Evolutionary conservation across 768 basidiomycete species (phyloP).

Genomic region (Kwoniella sp.): DNA sequence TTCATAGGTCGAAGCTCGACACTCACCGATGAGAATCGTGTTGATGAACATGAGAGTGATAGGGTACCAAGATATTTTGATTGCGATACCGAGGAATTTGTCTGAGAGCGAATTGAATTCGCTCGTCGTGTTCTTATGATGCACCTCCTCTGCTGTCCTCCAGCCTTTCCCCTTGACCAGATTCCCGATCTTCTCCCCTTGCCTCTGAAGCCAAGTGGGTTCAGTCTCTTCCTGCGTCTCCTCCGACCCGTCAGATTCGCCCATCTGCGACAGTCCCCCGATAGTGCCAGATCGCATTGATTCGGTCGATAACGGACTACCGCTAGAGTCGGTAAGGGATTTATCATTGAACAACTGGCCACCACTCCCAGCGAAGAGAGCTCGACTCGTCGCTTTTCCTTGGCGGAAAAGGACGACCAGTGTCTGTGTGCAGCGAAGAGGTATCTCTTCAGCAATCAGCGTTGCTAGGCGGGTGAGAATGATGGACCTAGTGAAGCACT

Average conservation of each 20-base stretch:
- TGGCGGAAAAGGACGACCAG: constrained; percentile 19
- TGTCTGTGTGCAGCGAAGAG: not conserved
- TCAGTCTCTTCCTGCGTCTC: not conserved
- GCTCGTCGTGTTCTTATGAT: constrained; percentile 3
- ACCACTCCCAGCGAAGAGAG: constrained; percentile 8
- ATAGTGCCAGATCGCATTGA: not conserved
- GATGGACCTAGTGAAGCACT: not conserved
- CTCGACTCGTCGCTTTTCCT: constrained; percentile 22
- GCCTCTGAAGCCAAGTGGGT: not conserved
- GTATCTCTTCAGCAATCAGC: not conserved
- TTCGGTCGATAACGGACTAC: constrained; percentile 4
- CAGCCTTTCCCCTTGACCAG: constrained; percentile 7
- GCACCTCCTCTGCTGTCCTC: not conserved
- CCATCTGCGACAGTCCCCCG: not conserved
- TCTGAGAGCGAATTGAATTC: constrained; percentile 25
- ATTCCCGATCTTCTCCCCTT: constrained; percentile 6
- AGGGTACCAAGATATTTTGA: constrained; percentile 39
- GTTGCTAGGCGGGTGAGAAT: no score
- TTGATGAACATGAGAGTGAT: constrained; percentile 34
- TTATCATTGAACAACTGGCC: not conserved
- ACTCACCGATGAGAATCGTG: constrained; percentile 34
- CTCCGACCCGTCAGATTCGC: not conserved
- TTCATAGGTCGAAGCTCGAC: not conserved
- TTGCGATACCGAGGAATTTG: constrained; percentile 34
- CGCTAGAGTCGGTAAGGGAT: constrained; percentile 2